phyloP scores from a whole-genome alignment of 306 rosid genomes.

The Begonia loranthoides region DNA sequence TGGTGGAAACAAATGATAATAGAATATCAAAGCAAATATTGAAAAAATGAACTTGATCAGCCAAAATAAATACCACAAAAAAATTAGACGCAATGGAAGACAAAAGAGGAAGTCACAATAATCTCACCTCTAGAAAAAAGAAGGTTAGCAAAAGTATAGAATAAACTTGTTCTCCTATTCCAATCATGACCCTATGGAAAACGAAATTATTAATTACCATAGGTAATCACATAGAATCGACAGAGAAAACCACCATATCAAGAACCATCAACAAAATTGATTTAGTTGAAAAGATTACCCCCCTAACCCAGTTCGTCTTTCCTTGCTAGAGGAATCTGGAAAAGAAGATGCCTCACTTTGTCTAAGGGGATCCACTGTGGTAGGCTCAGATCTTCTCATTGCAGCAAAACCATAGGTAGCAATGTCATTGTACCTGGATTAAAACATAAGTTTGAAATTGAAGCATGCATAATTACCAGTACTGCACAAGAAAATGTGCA shows the following conservation, averaged over 20 bases:
- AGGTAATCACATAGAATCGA: neutral
- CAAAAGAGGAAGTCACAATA: neutral
- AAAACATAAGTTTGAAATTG: constrained; percentile 8
- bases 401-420: constrained; percentile 84
- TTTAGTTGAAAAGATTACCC: constrained; percentile 31
- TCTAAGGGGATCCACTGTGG: constrained; percentile 21
- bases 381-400: constrained; percentile 44
- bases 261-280: constrained; percentile 10
- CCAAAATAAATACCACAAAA: neutral
- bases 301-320: constrained; percentile 60
- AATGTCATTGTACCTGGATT: constrained; percentile 84
- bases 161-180: constrained; percentile 65
- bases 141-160: constrained; percentile 55
- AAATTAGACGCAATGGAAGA: neutral
- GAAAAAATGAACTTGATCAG: constrained; percentile 4
- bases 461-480: too few relatives aligned
- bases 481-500: too few relatives aligned
- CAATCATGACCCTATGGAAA: constrained; percentile 61
- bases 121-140: constrained; percentile 77
- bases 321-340: constrained; percentile 22
- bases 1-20: constrained; percentile 1
- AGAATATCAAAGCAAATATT: constrained; percentile 4
- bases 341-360: constrained; percentile 23
- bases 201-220: constrained; percentile 5
- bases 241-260: constrained; percentile 2